A percentile compares a stretch with the other conserved stretches of the same genome.
Evolutionary conservation across 371 early-diverging fungal species (phyloP).

Genomic region (Mortierella sp.): DNA sequence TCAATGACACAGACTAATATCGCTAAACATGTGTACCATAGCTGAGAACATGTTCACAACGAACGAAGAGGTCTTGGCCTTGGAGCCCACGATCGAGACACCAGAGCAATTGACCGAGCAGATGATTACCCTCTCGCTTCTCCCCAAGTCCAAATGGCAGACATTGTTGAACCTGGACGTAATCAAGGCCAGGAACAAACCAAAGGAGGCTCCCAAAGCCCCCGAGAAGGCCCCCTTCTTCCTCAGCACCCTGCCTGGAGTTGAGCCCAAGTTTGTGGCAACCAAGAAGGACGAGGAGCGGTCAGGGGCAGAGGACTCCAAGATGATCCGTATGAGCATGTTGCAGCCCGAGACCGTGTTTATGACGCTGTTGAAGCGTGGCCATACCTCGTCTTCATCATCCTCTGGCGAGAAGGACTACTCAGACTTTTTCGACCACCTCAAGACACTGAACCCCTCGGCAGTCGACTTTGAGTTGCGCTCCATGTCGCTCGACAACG

Average conservation of each 20-base stretch:
- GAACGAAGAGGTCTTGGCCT: conserved; percentile 54
- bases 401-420: conserved; percentile 24
- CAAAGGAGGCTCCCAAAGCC: conserved; percentile 87
- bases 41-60: conserved; percentile 58
- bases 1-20: not conserved
- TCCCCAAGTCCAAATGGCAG: conserved; percentile 92
- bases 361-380: conserved; percentile 63
- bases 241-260: conserved; percentile 83
- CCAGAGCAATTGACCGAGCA: conserved; percentile 80
- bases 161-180: conserved; percentile 89
- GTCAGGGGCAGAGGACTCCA: conserved; percentile 48
- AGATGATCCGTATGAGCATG: conserved; percentile 61
- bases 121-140: conserved; percentile 87
- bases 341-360: conserved; percentile 73
- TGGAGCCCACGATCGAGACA: conserved; percentile 58
- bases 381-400: conserved; percentile 57
- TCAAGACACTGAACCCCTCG: conserved; percentile 84
- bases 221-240: conserved; percentile 96
- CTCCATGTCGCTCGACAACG: conserved; percentile 75
- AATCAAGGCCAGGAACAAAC: conserved; percentile 95
- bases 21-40: not conserved
- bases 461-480: conserved; percentile 90
- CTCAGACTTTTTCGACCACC: conserved; percentile 73
- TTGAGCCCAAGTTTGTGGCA: conserved; percentile 76
- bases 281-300: conserved; percentile 57